A percentile compares a stretch with the other conserved stretches of the same genome.
Evolutionary conservation across 2,329 filamentous ascomycete species (phyloP).

Genomic region (Trichophaea hybrida): DNA sequence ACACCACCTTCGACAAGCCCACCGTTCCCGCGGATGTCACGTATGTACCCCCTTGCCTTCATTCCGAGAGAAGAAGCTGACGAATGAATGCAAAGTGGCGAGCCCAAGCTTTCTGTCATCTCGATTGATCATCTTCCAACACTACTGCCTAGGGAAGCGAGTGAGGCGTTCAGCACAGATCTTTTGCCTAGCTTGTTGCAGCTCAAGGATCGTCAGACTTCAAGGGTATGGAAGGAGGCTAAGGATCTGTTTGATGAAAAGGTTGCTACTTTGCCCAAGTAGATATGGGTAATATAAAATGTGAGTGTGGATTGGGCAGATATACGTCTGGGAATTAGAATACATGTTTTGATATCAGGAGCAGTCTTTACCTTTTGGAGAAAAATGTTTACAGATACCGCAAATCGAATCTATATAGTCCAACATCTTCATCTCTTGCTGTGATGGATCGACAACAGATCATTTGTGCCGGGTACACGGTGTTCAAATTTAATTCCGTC

Average conservation of each 20-base stretch:
- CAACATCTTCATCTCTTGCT: too few relatives aligned
- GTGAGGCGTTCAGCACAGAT: conserved; percentile 67
- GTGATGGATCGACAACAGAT: too few relatives aligned
- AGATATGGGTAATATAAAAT: neutral
- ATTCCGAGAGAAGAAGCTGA: neutral
- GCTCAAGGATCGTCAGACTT: conserved; percentile 58
- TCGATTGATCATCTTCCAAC: conserved; percentile 76
- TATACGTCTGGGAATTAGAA: too few relatives aligned
- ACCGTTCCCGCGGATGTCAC: conserved; percentile 59
- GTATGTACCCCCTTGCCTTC: conserved; percentile 26
- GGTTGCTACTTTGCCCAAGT: conserved; percentile 45
- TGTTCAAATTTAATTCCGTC: too few relatives aligned
- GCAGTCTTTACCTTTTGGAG: too few relatives aligned
- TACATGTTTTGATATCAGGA: too few relatives aligned
- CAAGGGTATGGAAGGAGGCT: conserved; percentile 70
- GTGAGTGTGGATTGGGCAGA: too few relatives aligned
- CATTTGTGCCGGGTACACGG: too few relatives aligned
- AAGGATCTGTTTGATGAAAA: conserved; percentile 75
- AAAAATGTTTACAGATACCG: too few relatives aligned
- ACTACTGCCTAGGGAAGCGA: conserved; percentile 72
- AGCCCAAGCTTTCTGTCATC: conserved; percentile 60
- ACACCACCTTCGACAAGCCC: conserved; percentile 79
- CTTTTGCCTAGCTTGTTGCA: conserved; percentile 63
- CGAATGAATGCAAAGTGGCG: conserved; percentile 21
- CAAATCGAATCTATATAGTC: too few relatives aligned